Conservation (phyloP, 768 basidiomycete species). For the Lactarius sanguifluus region DNA sequence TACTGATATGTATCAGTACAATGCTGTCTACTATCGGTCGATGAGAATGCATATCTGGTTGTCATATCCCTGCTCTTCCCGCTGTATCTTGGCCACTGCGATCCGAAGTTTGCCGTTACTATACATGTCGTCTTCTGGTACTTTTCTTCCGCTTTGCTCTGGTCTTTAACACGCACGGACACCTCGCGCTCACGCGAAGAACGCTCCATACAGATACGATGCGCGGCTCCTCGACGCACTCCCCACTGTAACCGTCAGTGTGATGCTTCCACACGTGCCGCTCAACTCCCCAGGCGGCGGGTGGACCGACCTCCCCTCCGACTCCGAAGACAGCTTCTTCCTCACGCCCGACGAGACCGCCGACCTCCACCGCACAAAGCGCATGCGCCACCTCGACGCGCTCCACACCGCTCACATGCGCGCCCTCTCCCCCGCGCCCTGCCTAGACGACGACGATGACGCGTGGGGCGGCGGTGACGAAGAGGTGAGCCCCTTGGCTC, state of each 20-base stretch:
- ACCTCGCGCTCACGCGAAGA: not conserved
- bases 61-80: not conserved
- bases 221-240: constrained; percentile 67
- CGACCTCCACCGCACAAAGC: constrained; percentile 67
- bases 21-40: too few relatives aligned
- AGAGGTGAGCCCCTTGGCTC: constrained; percentile 47
- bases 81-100: not conserved
- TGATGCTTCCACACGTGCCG: constrained; percentile 27
- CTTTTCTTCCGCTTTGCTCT: constrained; percentile 28
- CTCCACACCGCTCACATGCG: constrained; percentile 64
- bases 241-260: constrained; percentile 26
- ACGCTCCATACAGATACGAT: constrained; percentile 60
- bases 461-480: constrained; percentile 70
- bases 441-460: constrained; percentile 28
- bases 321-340: constrained; percentile 83
- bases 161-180: constrained; percentile 2
- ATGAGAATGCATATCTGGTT: not conserved
- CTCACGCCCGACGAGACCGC: constrained; percentile 64
- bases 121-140: not conserved
- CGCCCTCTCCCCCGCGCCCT: constrained; percentile 46
- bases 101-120: not conserved
- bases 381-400: constrained; percentile 57
- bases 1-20: too few relatives aligned
- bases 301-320: constrained; percentile 85
- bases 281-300: constrained; percentile 59